These are phyloP conservation scores for Dendrocalamus latiflorus DNA, from an alignment of 202 grass and related monocot genomes.

Conservation along the genomic window DNA sequence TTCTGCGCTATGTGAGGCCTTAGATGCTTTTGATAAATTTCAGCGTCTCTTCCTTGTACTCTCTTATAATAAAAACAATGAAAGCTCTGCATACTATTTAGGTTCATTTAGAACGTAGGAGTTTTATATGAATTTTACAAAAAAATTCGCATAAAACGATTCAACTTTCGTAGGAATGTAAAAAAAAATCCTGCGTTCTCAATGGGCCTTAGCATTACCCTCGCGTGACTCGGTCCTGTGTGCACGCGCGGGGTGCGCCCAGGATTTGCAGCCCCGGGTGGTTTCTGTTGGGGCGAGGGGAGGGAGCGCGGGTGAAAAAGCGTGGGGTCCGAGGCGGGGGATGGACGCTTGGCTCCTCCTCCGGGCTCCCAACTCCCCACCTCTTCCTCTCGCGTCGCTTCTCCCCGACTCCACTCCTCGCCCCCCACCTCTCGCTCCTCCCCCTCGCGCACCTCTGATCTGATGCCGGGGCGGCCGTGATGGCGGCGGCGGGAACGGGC, in stretches of 20 bases:
- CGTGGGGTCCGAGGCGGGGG: conserved; percentile 4
- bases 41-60: no score
- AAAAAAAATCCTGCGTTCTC: no score
- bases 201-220: no score
- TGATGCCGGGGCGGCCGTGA: conserved; percentile 26
- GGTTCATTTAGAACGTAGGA: no score
- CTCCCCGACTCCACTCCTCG: background rate
- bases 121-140: no score
- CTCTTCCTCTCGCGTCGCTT: background rate
- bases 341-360: conserved; percentile 10
- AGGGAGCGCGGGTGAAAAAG: conserved; percentile 13
- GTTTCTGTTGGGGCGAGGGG: background rate
- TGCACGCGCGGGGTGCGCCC: background rate
- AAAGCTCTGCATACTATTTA: no score
- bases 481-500: conserved; percentile 9
- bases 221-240: background rate
- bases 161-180: no score
- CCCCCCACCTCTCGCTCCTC: background rate
- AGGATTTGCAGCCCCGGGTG: background rate
- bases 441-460: conserved; percentile 15
- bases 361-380: background rate
- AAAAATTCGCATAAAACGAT: no score
- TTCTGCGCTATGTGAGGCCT: rapidly evolving
- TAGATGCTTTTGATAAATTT: no score
- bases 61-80: no score